phyloP scores from a whole-genome alignment of 1,139 yeast genomes.

The Pichia sp. region DNA sequence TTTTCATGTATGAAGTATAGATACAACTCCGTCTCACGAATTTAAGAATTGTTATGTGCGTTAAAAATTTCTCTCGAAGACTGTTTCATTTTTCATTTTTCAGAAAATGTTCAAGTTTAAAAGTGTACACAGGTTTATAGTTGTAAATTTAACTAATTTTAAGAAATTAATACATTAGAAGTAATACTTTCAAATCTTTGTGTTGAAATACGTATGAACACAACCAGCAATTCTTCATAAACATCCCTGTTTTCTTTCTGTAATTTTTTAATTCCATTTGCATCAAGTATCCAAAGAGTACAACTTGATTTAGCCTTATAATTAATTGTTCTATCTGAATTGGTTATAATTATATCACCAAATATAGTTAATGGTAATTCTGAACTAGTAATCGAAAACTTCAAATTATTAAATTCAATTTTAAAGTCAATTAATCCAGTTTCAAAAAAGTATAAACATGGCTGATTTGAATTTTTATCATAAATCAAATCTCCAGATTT shows the following conservation, averaged over 20 bases:
- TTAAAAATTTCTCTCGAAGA: too few relatives aligned
- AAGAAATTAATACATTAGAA: slow-evolving; percentile 60
- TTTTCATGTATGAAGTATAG: too few relatives aligned
- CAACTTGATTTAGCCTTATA: slow-evolving; percentile 47
- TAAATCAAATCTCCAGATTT: slow-evolving; percentile 43
- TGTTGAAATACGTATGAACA: slow-evolving; percentile 59
- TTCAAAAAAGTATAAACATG: slow-evolving; percentile 64
- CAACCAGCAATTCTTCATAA: slow-evolving; percentile 62
- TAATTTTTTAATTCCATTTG: slow-evolving; percentile 29
- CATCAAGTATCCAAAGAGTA: slow-evolving; percentile 66
- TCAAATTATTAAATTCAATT: slow-evolving; percentile 42
- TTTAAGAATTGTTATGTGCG: too few relatives aligned
- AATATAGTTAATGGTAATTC: slow-evolving; percentile 80
- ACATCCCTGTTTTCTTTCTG: slow-evolving; percentile 32
- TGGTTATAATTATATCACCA: slow-evolving; percentile 53
- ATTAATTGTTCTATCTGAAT: slow-evolving; percentile 39
- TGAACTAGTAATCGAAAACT: slow-evolving; percentile 60
- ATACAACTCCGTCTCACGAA: too few relatives aligned
- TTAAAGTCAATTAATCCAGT: slow-evolving; percentile 68
- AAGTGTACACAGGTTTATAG: background rate
- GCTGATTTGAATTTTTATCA: slow-evolving; percentile 36
- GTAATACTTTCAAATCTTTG: slow-evolving; percentile 71
- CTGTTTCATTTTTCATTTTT: too few relatives aligned
- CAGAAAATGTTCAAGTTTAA: too few relatives aligned
- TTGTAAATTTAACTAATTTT: slow-evolving; percentile 1